Conservation (phyloP, 1,139 yeast species). For the Schwanniomyces etchellsii region DNA sequence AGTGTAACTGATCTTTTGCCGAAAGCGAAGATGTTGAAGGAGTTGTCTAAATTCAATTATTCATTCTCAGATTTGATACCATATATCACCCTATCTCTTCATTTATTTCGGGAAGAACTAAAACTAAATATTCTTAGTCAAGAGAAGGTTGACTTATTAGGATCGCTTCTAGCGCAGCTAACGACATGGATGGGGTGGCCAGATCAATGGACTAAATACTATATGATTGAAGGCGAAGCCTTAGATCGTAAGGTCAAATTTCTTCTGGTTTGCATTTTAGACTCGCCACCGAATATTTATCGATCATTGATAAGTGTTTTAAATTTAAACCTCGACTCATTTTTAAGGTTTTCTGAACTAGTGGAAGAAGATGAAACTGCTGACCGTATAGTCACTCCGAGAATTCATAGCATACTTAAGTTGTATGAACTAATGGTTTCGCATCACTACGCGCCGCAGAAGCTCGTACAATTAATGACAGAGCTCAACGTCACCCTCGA, state of each 20-base stretch:
- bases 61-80: constrained; percentile 49
- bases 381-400: constrained; percentile 59
- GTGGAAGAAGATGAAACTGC: constrained; percentile 59
- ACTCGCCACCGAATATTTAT: constrained; percentile 51
- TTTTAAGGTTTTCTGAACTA: constrained; percentile 62
- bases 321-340: constrained; percentile 40
- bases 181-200: constrained; percentile 76
- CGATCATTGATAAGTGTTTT: constrained; percentile 51
- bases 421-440: constrained; percentile 62
- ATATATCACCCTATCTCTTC: constrained; percentile 63
- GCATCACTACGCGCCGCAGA: constrained; percentile 42
- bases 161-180: constrained; percentile 54
- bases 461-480: constrained; percentile 55
- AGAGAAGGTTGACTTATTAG: constrained; percentile 34
- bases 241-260: constrained; percentile 25
- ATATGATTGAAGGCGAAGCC: constrained; percentile 25
- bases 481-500: constrained; percentile 46
- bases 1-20: constrained; percentile 36
- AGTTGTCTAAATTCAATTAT: constrained; percentile 24
- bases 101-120: constrained; percentile 71
- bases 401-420: constrained; percentile 53
- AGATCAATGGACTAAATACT: constrained; percentile 56
- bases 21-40: constrained; percentile 27
- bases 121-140: constrained; percentile 49
- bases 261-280: constrained; percentile 38